Conservation (phyloP, 495 filamentous ascomycete species). For the Xylaria telfairii region DNA sequence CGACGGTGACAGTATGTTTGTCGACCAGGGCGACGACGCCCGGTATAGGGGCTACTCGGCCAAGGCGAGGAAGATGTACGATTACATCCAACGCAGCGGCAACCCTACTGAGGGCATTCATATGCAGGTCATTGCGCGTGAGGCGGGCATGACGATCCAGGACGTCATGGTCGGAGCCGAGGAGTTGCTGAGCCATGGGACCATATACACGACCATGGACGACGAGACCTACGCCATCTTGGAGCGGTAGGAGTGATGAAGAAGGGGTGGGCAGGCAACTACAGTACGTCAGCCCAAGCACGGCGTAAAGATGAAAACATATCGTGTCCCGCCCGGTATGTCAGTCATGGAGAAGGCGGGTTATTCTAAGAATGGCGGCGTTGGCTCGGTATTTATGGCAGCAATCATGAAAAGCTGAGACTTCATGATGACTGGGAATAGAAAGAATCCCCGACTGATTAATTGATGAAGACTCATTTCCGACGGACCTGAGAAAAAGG, state of each 20-base stretch:
- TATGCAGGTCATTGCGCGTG: constrained; percentile 71
- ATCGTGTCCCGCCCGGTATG: not conserved
- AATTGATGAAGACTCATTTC: not conserved
- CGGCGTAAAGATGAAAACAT: not conserved
- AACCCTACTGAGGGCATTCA: constrained; percentile 78
- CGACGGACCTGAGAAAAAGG: constrained; percentile 7
- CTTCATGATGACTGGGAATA: constrained; percentile 18
- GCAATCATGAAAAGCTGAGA: constrained; percentile 4
- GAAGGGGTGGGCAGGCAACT: not conserved
- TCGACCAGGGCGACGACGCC: constrained; percentile 51
- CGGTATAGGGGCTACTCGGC: constrained; percentile 40
- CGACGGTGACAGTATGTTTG: constrained; percentile 60
- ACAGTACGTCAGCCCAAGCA: not conserved
- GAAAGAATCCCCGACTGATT: constrained; percentile 1
- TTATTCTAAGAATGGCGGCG: constrained; percentile 3
- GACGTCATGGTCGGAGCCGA: constrained; percentile 79
- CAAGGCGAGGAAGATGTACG: constrained; percentile 70
- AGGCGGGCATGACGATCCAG: constrained; percentile 63
- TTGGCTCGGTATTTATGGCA: constrained; percentile 22
- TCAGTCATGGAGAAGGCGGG: not conserved
- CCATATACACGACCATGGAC: constrained; percentile 91
- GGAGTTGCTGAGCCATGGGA: constrained; percentile 72
- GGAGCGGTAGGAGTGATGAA: constrained; percentile 45
- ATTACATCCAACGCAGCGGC: constrained; percentile 66
- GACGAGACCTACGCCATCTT: constrained; percentile 81